These are phyloP conservation scores for Miscanthus lutarioriparius DNA, from an alignment of 176 grass and related monocot genomes.

Conservation along the genomic window DNA sequence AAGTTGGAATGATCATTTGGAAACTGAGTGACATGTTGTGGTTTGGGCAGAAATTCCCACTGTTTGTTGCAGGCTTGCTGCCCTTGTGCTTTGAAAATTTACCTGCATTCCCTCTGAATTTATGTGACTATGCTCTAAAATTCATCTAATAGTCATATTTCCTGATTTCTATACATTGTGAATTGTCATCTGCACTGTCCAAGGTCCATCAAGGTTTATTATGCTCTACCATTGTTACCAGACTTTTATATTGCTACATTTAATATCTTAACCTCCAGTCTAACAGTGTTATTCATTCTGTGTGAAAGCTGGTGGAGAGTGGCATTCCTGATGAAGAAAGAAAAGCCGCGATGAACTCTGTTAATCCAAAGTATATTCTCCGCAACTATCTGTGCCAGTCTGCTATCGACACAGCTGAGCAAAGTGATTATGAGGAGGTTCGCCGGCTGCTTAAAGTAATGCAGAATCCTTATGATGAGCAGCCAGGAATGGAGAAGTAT, in stretches of 20 bases:
- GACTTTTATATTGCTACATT: not conserved
- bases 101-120: not conserved
- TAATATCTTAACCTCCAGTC: not conserved
- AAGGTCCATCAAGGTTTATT: not conserved
- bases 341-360: slow-evolving; percentile 70
- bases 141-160: not conserved
- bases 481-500: slow-evolving; percentile 88
- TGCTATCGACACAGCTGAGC: slow-evolving; percentile 75
- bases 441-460: slow-evolving; percentile 70
- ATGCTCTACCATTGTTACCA: not conserved
- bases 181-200: not conserved
- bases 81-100: not conserved
- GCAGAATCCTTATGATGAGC: slow-evolving; percentile 79
- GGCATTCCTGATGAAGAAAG: slow-evolving; percentile 68
- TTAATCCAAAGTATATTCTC: slow-evolving; percentile 91
- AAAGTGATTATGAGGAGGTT: slow-evolving; percentile 76
- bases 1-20: not conserved
- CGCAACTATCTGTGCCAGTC: slow-evolving; percentile 93
- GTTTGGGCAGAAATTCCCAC: not conserved
- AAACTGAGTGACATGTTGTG: not conserved
- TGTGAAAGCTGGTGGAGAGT: slow-evolving; percentile 61
- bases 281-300: slow-evolving; percentile 6
- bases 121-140: not conserved
- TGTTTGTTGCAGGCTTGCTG: not conserved
- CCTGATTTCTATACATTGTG: not conserved